A percentile compares a stretch with the other conserved stretches of the same genome.
phyloP scores from a whole-genome alignment of 2,329 filamentous ascomycete genomes.

The Pseudogymnoascus sp. region DNA sequence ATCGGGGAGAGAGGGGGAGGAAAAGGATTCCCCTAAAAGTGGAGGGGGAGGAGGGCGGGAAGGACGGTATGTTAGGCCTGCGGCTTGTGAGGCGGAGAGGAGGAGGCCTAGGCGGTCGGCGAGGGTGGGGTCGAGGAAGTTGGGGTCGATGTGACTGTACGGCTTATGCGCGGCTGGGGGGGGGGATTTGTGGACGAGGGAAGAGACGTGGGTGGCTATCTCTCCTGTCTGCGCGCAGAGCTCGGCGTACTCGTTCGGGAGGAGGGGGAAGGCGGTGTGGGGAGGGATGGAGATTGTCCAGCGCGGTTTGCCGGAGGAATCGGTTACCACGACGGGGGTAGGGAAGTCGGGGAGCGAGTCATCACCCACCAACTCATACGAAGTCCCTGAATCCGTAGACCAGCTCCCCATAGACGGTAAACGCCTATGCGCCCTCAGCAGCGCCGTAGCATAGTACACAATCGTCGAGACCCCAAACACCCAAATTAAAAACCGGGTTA shows the following conservation, averaged over 20 bases:
- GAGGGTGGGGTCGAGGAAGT: slow-evolving; percentile 67
- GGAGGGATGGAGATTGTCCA: slow-evolving; percentile 79
- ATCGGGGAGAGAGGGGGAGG: background rate
- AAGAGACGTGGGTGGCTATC: slow-evolving; percentile 49
- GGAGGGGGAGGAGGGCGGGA: slow-evolving; percentile 11
- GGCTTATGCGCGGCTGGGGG: slow-evolving; percentile 35
- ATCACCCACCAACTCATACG: slow-evolving; percentile 60
- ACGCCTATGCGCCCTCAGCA: slow-evolving; percentile 27
- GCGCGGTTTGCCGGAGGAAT: slow-evolving; percentile 52
- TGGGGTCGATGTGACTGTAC: slow-evolving; percentile 55
- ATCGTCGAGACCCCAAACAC: slow-evolving; percentile 41
- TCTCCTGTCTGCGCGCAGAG: slow-evolving; percentile 61
- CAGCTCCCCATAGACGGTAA: slow-evolving; percentile 30
- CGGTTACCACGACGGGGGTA: slow-evolving; percentile 61
- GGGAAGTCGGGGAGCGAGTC: slow-evolving; percentile 61
- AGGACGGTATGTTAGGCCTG: slow-evolving; percentile 8
- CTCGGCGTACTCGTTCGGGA: slow-evolving; percentile 55
- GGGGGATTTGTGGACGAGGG: slow-evolving; percentile 37
- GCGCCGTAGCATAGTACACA: slow-evolving; percentile 38
- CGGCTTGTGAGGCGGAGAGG: background rate
- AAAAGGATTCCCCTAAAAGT: background rate
- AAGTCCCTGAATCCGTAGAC: slow-evolving; percentile 33
- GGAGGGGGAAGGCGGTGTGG: slow-evolving; percentile 56
- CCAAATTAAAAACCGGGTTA: slow-evolving; percentile 37
- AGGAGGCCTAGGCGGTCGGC: slow-evolving; percentile 59